Percentiles rank a stretch among this genome's conserved stretches.
Conservation (phyloP, 148 eudicot species). For the Rhododendron vialii region DNA sequence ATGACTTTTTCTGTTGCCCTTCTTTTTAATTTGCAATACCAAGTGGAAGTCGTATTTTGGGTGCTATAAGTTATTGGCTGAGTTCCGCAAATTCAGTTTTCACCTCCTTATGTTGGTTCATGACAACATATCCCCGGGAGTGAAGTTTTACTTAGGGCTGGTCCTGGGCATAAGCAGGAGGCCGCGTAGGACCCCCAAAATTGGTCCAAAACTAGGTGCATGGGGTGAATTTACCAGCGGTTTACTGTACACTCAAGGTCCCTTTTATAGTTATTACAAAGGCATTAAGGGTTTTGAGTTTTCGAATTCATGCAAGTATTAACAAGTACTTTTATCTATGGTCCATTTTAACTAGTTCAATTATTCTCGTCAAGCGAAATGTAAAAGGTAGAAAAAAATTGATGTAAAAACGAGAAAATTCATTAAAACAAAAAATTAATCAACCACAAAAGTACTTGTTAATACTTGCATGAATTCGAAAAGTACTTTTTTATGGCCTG, state of each 20-base stretch:
- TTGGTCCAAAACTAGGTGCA: neutral
- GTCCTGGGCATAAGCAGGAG: neutral
- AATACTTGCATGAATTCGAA: neutral
- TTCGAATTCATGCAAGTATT: too few species aligned
- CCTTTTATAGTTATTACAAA: neutral
- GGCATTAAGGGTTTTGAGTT: neutral
- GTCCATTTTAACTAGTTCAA: neutral
- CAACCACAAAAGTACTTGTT: neutral
- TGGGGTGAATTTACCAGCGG: neutral
- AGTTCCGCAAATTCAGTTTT: neutral
- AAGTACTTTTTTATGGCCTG: neutral
- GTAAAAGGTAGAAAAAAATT: neutral
- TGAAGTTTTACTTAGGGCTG: neutral
- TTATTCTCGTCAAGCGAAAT: neutral
- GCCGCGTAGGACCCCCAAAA: neutral
- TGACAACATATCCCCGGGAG: neutral
- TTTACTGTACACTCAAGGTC: neutral
- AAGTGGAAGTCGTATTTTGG: neutral
- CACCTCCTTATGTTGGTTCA: neutral
- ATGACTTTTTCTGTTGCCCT: neutral
- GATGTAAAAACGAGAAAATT: neutral
- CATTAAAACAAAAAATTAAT: neutral
- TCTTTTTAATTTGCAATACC: neutral
- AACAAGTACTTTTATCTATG: too few species aligned
- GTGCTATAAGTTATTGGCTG: neutral